Conservation (phyloP, 2,329 filamentous ascomycete species). For the Pleoardoris graminearum region DNA sequence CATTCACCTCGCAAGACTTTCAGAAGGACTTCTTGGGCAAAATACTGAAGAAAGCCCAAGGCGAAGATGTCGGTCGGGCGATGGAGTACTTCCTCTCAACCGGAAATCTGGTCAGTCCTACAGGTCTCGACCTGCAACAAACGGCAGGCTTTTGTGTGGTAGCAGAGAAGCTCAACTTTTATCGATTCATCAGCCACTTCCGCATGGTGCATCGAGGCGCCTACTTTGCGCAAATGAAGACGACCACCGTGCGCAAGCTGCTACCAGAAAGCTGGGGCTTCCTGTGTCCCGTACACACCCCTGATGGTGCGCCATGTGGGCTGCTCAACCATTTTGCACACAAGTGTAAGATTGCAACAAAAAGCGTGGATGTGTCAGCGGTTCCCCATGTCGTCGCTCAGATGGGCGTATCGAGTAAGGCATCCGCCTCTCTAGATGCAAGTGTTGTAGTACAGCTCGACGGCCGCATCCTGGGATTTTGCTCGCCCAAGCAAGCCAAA, state of each 20-base stretch:
- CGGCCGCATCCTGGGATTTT: slow-evolving; percentile 87
- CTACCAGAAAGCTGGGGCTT: slow-evolving; percentile 98
- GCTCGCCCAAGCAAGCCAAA: slow-evolving; percentile 78
- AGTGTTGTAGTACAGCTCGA: slow-evolving; percentile 90
- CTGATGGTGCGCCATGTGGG: slow-evolving; percentile 93
- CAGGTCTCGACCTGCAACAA: slow-evolving; percentile 91
- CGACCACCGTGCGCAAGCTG: slow-evolving; percentile 92
- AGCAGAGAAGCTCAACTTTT: slow-evolving; percentile 98
- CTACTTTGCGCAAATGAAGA: slow-evolving; percentile 97
- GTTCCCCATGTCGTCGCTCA: slow-evolving; percentile 75
- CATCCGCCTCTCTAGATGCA: slow-evolving; percentile 78
- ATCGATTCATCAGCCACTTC: slow-evolving; percentile 98
- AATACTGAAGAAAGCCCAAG: slow-evolving; percentile 73
- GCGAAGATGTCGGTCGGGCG: slow-evolving; percentile 83
- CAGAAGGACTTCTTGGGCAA: slow-evolving; percentile 73
- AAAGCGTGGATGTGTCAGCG: slow-evolving; percentile 71
- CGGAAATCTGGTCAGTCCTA: slow-evolving; percentile 88
- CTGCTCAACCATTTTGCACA: slow-evolving; percentile 93
- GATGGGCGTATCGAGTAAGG: slow-evolving; percentile 75
- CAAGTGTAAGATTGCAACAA: slow-evolving; percentile 87
- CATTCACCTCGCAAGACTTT: slow-evolving; percentile 77
- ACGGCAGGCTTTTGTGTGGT: slow-evolving; percentile 94
- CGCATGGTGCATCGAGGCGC: slow-evolving; percentile 98
- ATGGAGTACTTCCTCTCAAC: slow-evolving; percentile 97
- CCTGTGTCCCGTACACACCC: slow-evolving; percentile 94